Percentiles rank a stretch among this genome's conserved stretches.
These are phyloP conservation scores for Ilyonectria destructans DNA, from an alignment of 2,329 filamentous ascomycete species.

Conservation along the genomic window DNA sequence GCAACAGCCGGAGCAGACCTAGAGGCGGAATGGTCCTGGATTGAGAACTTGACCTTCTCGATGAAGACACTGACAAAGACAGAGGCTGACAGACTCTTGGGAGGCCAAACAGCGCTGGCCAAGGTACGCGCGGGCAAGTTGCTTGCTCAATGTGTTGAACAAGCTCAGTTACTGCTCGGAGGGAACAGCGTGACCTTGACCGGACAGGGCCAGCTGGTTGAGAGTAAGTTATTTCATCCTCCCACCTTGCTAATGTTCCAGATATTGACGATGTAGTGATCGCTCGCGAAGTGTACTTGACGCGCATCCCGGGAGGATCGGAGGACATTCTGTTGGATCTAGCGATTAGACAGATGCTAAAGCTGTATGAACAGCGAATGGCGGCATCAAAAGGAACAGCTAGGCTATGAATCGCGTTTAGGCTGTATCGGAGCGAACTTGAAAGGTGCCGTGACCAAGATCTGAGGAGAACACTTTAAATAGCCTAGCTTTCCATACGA, in stretches of 20 bases:
- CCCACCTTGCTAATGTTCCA: background rate
- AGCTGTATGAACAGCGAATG: background rate
- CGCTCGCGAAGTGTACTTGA: constrained; percentile 6
- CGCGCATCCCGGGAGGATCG: constrained; percentile 1
- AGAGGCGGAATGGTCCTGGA: constrained; percentile 9
- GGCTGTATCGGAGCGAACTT: too few relatives aligned
- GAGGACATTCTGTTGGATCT: constrained; percentile 15
- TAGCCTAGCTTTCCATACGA: too few relatives aligned
- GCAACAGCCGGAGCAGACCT: background rate
- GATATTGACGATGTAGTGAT: background rate
- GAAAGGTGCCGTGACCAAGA: too few relatives aligned
- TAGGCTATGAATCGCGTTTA: background rate
- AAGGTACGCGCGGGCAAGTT: constrained; percentile 9
- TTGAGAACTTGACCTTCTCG: constrained; percentile 3
- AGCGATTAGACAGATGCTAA: constrained; percentile 12
- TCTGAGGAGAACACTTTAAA: too few relatives aligned
- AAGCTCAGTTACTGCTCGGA: constrained; percentile 6
- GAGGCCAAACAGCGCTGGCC: constrained; percentile 1
- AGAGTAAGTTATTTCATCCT: background rate
- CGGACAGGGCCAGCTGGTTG: constrained; percentile 8
- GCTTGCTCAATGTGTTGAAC: background rate
- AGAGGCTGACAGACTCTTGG: background rate
- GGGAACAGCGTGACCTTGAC: constrained; percentile 13
- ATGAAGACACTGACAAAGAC: background rate
- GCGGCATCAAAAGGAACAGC: background rate